Conservation (phyloP, 2,329 filamentous ascomycete species). For the Penicillium freii region DNA sequence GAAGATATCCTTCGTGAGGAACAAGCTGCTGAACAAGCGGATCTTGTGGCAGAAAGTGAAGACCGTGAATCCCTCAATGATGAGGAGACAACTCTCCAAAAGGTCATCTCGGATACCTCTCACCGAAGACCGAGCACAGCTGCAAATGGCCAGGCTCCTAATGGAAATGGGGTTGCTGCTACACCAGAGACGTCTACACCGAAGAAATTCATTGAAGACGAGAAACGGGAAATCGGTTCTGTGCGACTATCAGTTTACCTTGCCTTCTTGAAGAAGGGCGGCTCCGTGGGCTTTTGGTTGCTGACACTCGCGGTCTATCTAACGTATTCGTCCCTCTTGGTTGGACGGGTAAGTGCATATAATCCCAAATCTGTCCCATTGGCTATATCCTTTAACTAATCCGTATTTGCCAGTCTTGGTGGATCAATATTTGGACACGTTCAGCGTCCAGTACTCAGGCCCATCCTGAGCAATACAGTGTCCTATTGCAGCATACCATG, state of each 20-base stretch:
- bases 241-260: conserved; percentile 67
- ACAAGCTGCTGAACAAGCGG: conserved; percentile 45
- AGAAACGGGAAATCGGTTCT: conserved; percentile 67
- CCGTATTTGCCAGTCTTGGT: conserved; percentile 38
- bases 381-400: conserved; percentile 4
- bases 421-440: conserved; percentile 49
- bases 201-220: conserved; percentile 74
- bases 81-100: conserved; percentile 23
- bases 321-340: conserved; percentile 53
- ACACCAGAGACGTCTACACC: conserved; percentile 36
- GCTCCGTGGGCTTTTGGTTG: conserved; percentile 61
- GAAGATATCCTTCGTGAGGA: conserved; percentile 43
- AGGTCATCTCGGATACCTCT: conserved; percentile 22
- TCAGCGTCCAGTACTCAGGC: conserved; percentile 25
- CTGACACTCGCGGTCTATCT: conserved; percentile 55
- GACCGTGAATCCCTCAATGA: conserved; percentile 9
- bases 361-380: no score
- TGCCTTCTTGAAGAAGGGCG: conserved; percentile 65
- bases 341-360: conserved; percentile 47
- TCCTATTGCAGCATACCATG: conserved; percentile 20
- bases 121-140: conserved; percentile 8
- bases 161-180: conserved; percentile 18
- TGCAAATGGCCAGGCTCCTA: conserved; percentile 12
- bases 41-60: conserved; percentile 13
- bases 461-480: conserved; percentile 15